Base-by-base conservation (phyloP, 2,329 filamentous ascomycete species). In the Aspergillus fructus region DNA sequence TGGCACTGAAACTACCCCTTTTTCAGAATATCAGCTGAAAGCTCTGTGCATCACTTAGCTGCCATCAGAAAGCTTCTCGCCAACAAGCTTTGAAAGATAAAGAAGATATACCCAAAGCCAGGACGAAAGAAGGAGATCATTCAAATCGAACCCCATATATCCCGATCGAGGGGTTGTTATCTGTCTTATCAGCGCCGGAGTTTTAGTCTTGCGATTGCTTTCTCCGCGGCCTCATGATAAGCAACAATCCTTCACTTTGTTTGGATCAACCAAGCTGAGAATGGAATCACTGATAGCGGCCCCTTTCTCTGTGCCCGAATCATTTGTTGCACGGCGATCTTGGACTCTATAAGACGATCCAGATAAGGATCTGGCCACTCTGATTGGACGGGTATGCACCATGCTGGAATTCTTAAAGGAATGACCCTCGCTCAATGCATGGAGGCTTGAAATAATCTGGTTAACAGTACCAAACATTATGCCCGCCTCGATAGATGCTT, bases 401-500 rank as follows among this genome's bases (percentile, higher is more conserved):
- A 27, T 41, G n/a, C 37, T n/a, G 13, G 19, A 13, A 21, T 21
- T 37, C 17, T 42, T 42, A 37, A 46, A 24, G 11, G 43, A 24
- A 12, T 9, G 17, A 34, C 8, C 9, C 27, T 42, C n/a, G n/a
- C 19, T 21, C n/a, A 21, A 19, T 42, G n/a, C 4, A 17, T 17
- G 7, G 6, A 9, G 17, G 2, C 27, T 5, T 24, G 17, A 5
- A 3, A 4, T 13, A 23, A 8, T 11, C 4, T 13, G 17, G 23
- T 17, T 12, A 54, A 33, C 19, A 13, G 19, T 43, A 27, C 13
- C 23, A n/a, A 23, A 23, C 49, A 50, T 15, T 27, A 62, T 62
- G 60, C 30, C 58, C 1, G n/a, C 39, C 19, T 57, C 49, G 3
- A 63, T 74, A 45, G 70, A 80, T 57, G 71, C 78, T 4, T 80